Conservation (phyloP, 495 filamentous ascomycete genomes). For the Aspergillus cristatus region DNA sequence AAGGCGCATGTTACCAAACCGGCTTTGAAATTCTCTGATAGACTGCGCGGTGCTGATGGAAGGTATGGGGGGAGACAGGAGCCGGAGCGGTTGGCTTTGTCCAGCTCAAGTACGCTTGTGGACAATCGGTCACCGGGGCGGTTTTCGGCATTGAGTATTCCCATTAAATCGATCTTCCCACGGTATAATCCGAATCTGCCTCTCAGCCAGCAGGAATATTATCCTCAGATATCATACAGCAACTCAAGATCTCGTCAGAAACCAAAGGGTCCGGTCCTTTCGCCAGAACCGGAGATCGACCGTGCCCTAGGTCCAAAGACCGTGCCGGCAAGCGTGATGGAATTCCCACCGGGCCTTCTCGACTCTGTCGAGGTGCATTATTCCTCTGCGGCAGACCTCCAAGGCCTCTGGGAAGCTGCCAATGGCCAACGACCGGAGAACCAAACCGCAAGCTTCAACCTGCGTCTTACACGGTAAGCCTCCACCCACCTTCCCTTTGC, state of each 20-base stretch:
- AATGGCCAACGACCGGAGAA: conserved; percentile 42
- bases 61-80: no score
- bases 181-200: conserved; percentile 66
- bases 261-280: conserved; percentile 22
- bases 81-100: no score
- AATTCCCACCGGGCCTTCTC: conserved; percentile 33
- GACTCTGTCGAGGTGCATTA: conserved; percentile 26
- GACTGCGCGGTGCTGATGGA: conserved; percentile 14
- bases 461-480: conserved; percentile 40
- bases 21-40: conserved; percentile 13
- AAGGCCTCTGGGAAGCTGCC: conserved; percentile 42
- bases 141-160: conserved; percentile 29
- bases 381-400: conserved; percentile 37
- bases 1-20: conserved; percentile 11
- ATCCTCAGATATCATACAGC: conserved; percentile 43
- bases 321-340: conserved; percentile 36
- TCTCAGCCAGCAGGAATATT: conserved; percentile 60
- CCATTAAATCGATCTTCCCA: conserved; percentile 71
- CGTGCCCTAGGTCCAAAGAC: conserved; percentile 33
- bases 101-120: no score
- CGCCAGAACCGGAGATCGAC: conserved; percentile 30
- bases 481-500: no score
- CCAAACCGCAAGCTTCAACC: conserved; percentile 29
- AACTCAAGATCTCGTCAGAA: conserved; percentile 30
- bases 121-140: no score